phyloP scores from a whole-genome alignment of 1,139 yeast species.

The Cylindricascospora bacillispora region DNA sequence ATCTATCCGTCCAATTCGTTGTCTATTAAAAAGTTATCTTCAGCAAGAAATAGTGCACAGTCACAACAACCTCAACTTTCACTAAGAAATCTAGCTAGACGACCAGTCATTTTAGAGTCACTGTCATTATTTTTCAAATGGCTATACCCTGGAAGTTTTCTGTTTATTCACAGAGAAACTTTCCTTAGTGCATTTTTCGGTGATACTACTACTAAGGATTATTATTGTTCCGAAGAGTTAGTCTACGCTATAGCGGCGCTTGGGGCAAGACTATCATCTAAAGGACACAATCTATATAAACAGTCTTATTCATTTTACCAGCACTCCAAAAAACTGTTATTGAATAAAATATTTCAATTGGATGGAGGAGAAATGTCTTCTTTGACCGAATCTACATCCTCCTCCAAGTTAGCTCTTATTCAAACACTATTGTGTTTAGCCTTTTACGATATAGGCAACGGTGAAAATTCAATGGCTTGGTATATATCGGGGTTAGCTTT shows the following conservation, averaged over 20 bases:
- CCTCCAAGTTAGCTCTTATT: slow-evolving; percentile 24
- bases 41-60: slow-evolving; percentile 3
- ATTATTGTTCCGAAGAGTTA: slow-evolving; percentile 39
- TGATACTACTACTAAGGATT: slow-evolving; percentile 30
- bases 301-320: slow-evolving; percentile 34
- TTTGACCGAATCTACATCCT: slow-evolving; percentile 16
- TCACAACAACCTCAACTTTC: slow-evolving; percentile 26
- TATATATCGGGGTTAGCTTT: slow-evolving; percentile 48
- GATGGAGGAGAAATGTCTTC: slow-evolving; percentile 9
- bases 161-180: slow-evolving; percentile 50
- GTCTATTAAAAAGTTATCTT: slow-evolving; percentile 3
- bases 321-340: slow-evolving; percentile 33
- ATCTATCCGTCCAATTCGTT: slow-evolving; percentile 20
- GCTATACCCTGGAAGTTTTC: slow-evolving; percentile 51
- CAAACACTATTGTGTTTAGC: slow-evolving; percentile 41
- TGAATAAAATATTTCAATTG: slow-evolving; percentile 33
- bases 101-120: slow-evolving; percentile 30
- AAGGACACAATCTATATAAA: slow-evolving; percentile 28
- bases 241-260: slow-evolving; percentile 44
- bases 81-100: slow-evolving; percentile 39
- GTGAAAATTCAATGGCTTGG: slow-evolving; percentile 49
- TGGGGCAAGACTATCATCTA: slow-evolving; percentile 40
- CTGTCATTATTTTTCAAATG: slow-evolving; percentile 44
- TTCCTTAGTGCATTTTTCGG: slow-evolving; percentile 42
- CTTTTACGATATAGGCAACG: slow-evolving; percentile 45